A percentile compares a stretch with the other conserved stretches of the same genome.
These are phyloP conservation scores for Colletotrichum acutatum DNA, from an alignment of 2,329 filamentous ascomycete species.

Conservation along the genomic window DNA sequence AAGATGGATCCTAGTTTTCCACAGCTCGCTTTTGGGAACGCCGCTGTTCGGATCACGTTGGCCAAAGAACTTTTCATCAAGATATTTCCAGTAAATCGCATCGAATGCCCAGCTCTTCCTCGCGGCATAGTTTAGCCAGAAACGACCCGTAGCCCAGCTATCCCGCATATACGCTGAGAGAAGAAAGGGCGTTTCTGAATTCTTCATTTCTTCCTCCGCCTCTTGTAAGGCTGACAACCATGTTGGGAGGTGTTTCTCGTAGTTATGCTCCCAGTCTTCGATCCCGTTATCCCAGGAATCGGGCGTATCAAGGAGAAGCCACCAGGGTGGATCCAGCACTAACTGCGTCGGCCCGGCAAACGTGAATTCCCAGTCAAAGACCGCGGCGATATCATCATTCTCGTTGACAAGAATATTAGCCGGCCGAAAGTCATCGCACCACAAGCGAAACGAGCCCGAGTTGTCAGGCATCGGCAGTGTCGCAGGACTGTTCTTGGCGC, in stretches of 20 bases:
- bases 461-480: not conserved
- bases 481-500: not conserved
- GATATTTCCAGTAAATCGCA: slow-evolving; percentile 48
- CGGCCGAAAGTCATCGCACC: slow-evolving; percentile 46
- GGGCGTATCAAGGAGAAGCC: slow-evolving; percentile 47
- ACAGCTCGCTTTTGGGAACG: slow-evolving; percentile 8
- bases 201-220: slow-evolving; percentile 39
- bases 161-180: slow-evolving; percentile 49
- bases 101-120: slow-evolving; percentile 53
- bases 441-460: slow-evolving; percentile 40
- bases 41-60: slow-evolving; percentile 28
- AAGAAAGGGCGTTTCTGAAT: accelerated
- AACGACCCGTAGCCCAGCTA: slow-evolving; percentile 48
- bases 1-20: slow-evolving; percentile 38
- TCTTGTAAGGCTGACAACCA: slow-evolving; percentile 47
- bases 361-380: slow-evolving; percentile 36
- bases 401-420: slow-evolving; percentile 45
- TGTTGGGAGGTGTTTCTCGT: slow-evolving; percentile 45
- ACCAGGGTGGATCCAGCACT: slow-evolving; percentile 47
- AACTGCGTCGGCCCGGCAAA: slow-evolving; percentile 38
- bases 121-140: slow-evolving; percentile 48
- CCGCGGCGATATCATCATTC: slow-evolving; percentile 42
- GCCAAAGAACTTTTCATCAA: slow-evolving; percentile 50
- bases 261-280: slow-evolving; percentile 44
- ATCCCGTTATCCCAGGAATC: slow-evolving; percentile 47